Conservation (phyloP, 108 stramenopile genomes). For the Cyclostephanos tholiformis region DNA sequence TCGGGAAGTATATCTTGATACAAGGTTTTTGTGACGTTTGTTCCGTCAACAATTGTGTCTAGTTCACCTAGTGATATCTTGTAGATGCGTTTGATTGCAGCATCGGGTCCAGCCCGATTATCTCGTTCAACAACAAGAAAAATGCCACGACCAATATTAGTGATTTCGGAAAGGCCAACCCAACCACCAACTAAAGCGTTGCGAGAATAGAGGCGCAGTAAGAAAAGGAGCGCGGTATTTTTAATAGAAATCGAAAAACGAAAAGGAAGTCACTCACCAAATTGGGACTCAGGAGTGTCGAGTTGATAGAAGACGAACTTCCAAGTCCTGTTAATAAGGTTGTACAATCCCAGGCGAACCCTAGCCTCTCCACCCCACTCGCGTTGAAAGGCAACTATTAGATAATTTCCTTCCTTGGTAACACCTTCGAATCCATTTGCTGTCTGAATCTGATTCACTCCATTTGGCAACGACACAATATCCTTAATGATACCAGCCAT, state of each 20-base stretch:
- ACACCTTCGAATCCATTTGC: constrained; percentile 80
- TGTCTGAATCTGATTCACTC: constrained; percentile 36
- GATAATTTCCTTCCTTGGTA: constrained; percentile 39
- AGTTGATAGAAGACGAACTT: constrained; percentile 60
- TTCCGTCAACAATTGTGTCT: constrained; percentile 34
- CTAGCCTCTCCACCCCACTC: constrained; percentile 45
- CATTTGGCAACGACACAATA: constrained; percentile 58
- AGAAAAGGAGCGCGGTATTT: background rate
- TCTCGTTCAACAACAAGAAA: constrained; percentile 76
- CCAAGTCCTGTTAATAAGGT: constrained; percentile 39
- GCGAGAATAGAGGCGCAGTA: background rate
- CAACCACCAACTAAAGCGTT: constrained; percentile 57
- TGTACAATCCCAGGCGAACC: constrained; percentile 55
- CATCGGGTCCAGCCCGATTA: constrained; percentile 75
- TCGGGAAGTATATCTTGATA: constrained; percentile 49
- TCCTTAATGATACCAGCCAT: constrained; percentile 47
- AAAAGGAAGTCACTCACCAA: background rate
- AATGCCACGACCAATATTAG: constrained; percentile 41
- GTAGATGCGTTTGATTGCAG: constrained; percentile 68
- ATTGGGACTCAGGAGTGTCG: constrained; percentile 51
- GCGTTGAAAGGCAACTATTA: constrained; percentile 69
- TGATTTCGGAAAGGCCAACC: constrained; percentile 76
- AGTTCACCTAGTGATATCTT: constrained; percentile 48
- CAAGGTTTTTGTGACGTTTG: constrained; percentile 47
- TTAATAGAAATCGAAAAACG: background rate